These are phyloP conservation scores for Suillus subaureus DNA, from an alignment of 768 basidiomycete species.

Conservation along the genomic window DNA sequence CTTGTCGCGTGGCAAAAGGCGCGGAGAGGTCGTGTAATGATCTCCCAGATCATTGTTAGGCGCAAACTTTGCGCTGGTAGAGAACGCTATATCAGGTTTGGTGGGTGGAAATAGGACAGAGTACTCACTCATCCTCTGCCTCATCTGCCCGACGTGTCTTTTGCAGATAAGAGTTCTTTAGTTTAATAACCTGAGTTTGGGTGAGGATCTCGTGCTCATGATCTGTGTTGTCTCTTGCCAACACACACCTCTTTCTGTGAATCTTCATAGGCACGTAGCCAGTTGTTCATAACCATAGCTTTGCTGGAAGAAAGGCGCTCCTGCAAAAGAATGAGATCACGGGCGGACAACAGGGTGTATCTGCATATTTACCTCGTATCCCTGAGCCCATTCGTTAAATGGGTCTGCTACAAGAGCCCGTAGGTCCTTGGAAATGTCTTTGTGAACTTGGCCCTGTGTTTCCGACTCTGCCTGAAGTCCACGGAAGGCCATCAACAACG, in stretches of 20 bases:
- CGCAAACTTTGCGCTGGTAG: slow-evolving; percentile 79
- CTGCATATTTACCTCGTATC: slow-evolving; percentile 57
- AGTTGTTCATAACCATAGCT: slow-evolving; percentile 60
- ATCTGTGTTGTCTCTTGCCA: too few relatives aligned
- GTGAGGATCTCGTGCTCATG: not conserved
- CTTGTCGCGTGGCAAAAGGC: slow-evolving; percentile 55
- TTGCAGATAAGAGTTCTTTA: slow-evolving; percentile 75
- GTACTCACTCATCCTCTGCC: slow-evolving; percentile 87
- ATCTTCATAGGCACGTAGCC: slow-evolving; percentile 72
- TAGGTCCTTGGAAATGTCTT: slow-evolving; percentile 72
- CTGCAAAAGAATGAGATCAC: slow-evolving; percentile 34
- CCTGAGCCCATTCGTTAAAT: slow-evolving; percentile 77
- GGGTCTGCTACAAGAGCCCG: slow-evolving; percentile 75
- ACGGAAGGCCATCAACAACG: slow-evolving; percentile 75
- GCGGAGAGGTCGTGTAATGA: slow-evolving; percentile 82
- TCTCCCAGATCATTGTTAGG: slow-evolving; percentile 66
- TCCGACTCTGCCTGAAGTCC: slow-evolving; percentile 76
- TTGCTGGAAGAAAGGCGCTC: slow-evolving; percentile 64
- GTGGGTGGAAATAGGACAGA: not conserved
- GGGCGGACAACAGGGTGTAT: not conserved
- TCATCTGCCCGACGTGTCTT: slow-evolving; percentile 89
- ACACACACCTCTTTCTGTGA: slow-evolving; percentile 59
- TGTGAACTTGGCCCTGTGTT: slow-evolving; percentile 76
- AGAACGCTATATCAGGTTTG: slow-evolving; percentile 16
- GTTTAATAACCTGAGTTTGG: slow-evolving; percentile 48